Evolutionary conservation across 2,329 filamentous ascomycete genomes (phyloP).

Genomic region (Fusarium algeriense): DNA sequence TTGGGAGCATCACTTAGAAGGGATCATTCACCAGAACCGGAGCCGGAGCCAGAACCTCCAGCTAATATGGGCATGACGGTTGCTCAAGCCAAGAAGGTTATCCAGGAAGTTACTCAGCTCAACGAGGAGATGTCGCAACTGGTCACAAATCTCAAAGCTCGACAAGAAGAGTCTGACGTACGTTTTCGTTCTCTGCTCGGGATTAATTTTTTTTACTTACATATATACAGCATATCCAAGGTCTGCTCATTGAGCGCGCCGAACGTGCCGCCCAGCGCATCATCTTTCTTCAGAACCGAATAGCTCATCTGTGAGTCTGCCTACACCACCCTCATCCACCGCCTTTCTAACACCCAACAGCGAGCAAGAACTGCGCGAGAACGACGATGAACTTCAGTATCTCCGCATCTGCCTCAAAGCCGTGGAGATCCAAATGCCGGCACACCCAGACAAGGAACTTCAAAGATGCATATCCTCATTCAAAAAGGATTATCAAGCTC

Average conservation of each 20-base stretch:
- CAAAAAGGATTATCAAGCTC: conserved; percentile 68
- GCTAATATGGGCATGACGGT: conserved; percentile 50
- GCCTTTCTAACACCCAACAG: conserved; percentile 50
- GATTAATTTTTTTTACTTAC: conserved; percentile 46
- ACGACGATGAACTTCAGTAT: conserved; percentile 71
- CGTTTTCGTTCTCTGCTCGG: conserved; percentile 37
- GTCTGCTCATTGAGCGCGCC: conserved; percentile 68
- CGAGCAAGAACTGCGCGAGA: conserved; percentile 67
- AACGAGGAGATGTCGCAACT: conserved; percentile 64
- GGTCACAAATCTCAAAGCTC: conserved; percentile 63
- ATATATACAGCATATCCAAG: conserved; percentile 68
- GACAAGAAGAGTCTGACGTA: conserved; percentile 72
- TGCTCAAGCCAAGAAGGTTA: conserved; percentile 54
- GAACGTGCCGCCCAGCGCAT: conserved; percentile 70
- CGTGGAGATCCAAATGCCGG: conserved; percentile 69
- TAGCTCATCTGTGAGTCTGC: conserved; percentile 66
- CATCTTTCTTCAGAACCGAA: conserved; percentile 69
- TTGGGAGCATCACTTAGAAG: conserved; percentile 53
- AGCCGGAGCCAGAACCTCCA: conserved; percentile 46
- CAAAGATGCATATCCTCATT: conserved; percentile 70
- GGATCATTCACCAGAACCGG: conserved; percentile 45
- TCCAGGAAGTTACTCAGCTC: conserved; percentile 56
- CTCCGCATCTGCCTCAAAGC: conserved; percentile 72
- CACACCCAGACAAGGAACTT: conserved; percentile 67
- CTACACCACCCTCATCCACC: neutral